These are phyloP conservation scores for Casaregolazyma suthepensis DNA, from an alignment of 1,139 yeast genomes.

Conservation along the genomic window DNA sequence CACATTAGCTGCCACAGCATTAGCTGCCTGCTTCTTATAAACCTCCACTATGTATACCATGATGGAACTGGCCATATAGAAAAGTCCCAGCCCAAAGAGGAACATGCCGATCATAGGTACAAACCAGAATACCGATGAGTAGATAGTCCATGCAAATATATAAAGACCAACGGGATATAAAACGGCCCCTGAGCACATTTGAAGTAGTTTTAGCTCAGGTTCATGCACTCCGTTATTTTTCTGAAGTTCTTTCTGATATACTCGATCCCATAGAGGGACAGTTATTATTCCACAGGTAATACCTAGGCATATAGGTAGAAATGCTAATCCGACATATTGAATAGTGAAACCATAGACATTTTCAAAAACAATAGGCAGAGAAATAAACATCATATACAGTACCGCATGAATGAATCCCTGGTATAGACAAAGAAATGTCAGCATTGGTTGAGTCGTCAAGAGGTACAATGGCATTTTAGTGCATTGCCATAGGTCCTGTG, in stretches of 20 bases:
- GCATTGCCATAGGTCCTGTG: neutral
- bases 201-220: slow-evolving; percentile 10
- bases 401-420: slow-evolving; percentile 47
- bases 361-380: slow-evolving; percentile 15
- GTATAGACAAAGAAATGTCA: slow-evolving; percentile 52
- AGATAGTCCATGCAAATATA: slow-evolving; percentile 28
- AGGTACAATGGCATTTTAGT: slow-evolving; percentile 49
- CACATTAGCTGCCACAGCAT: slow-evolving; percentile 68
- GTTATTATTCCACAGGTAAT: slow-evolving; percentile 9
- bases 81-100: slow-evolving; percentile 53
- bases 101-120: slow-evolving; percentile 63
- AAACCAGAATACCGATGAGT: slow-evolving; percentile 72
- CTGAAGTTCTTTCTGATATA: neutral
- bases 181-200: slow-evolving; percentile 39
- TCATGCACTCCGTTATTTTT: slow-evolving; percentile 3
- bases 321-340: slow-evolving; percentile 12
- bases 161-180: slow-evolving; percentile 52
- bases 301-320: slow-evolving; percentile 12
- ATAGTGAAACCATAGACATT: slow-evolving; percentile 13
- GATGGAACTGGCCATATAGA: slow-evolving; percentile 44
- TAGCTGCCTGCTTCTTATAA: slow-evolving; percentile 52
- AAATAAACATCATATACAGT: slow-evolving; percentile 15
- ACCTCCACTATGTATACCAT: slow-evolving; percentile 52
- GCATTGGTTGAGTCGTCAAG: slow-evolving; percentile 55
- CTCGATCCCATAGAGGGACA: neutral